A percentile compares a stretch with the other conserved stretches of the same genome.
Conservation (phyloP, 306 rosid species). For the Cajanus cajan region DNA sequence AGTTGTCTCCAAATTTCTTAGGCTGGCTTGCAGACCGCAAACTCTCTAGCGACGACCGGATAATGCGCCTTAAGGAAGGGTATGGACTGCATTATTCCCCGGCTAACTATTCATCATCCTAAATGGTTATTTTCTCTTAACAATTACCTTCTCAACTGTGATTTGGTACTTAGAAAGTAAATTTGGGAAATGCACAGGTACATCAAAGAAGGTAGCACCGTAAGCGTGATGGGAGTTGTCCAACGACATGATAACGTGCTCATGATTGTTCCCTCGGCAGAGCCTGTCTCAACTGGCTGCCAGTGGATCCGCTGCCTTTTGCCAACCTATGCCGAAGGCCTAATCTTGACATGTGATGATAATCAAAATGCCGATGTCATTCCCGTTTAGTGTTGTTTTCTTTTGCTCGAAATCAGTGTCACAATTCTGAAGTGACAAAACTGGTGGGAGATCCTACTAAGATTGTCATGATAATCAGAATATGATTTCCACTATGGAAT, state of each 20-base stretch:
- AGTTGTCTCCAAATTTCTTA: constrained; percentile 78
- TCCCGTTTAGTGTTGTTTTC: constrained; percentile 62
- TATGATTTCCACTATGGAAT: neutral
- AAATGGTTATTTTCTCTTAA: neutral
- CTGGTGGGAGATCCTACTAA: constrained; percentile 16
- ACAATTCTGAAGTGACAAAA: constrained; percentile 34
- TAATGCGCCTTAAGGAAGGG: constrained; percentile 99
- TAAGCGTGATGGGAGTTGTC: constrained; percentile 95
- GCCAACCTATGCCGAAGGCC: constrained; percentile 81
- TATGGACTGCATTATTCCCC: constrained; percentile 30
- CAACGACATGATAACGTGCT: constrained; percentile 88
- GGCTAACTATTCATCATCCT: neutral
- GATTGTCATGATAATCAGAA: too few relatives aligned
- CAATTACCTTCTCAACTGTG: neutral
- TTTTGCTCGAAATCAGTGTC: constrained; percentile 32
- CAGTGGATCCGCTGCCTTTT: constrained; percentile 88
- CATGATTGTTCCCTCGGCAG: constrained; percentile 84
- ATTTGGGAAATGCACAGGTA: constrained; percentile 50
- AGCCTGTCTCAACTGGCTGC: constrained; percentile 83
- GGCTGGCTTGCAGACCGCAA: constrained; percentile 91
- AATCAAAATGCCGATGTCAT: constrained; percentile 75
- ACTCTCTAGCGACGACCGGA: constrained; percentile 74
- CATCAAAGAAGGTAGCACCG: constrained; percentile 94
- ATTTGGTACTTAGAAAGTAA: neutral
- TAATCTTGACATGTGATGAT: constrained; percentile 78